Evolutionary conservation across 2,329 filamentous ascomycete species (phyloP).

Genomic region (Beauveria sp.): DNA sequence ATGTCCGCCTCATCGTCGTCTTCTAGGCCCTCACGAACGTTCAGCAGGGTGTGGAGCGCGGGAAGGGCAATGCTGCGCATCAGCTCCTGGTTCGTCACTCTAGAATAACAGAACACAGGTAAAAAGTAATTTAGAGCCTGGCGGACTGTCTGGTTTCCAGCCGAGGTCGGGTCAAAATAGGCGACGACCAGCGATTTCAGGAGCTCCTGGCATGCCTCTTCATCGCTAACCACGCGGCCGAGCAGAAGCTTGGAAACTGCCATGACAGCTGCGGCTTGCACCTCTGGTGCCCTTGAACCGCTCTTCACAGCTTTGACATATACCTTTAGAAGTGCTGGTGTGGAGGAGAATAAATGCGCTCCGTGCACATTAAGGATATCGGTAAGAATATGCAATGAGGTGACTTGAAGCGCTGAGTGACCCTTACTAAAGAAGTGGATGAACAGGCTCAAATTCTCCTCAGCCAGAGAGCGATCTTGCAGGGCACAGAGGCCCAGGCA

Average conservation of each 20-base stretch:
- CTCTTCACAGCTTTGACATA: slow-evolving; percentile 75
- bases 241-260: slow-evolving; percentile 83
- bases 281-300: slow-evolving; percentile 58
- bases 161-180: slow-evolving; percentile 83
- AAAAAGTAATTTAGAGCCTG: slow-evolving; percentile 91
- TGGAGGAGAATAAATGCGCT: slow-evolving; percentile 61
- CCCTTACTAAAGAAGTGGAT: slow-evolving; percentile 95
- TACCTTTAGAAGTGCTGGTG: slow-evolving; percentile 71
- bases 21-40: slow-evolving; percentile 62
- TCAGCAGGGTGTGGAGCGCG: slow-evolving; percentile 67
- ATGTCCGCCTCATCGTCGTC: slow-evolving; percentile 71
- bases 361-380: slow-evolving; percentile 90
- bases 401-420: slow-evolving; percentile 81
- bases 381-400: slow-evolving; percentile 81
- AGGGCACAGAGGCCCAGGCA: slow-evolving; percentile 88
- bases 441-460: slow-evolving; percentile 87
- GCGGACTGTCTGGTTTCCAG: slow-evolving; percentile 70
- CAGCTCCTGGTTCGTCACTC: slow-evolving; percentile 71
- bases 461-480: slow-evolving; percentile 81
- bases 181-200: slow-evolving; percentile 75
- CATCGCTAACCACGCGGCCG: slow-evolving; percentile 66
- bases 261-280: slow-evolving; percentile 74
- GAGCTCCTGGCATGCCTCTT: slow-evolving; percentile 60
- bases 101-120: slow-evolving; percentile 86
- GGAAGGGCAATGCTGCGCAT: slow-evolving; percentile 70